Base-by-base conservation (phyloP, 768 basidiomycete genomes). In the Chiua virens region DNA sequence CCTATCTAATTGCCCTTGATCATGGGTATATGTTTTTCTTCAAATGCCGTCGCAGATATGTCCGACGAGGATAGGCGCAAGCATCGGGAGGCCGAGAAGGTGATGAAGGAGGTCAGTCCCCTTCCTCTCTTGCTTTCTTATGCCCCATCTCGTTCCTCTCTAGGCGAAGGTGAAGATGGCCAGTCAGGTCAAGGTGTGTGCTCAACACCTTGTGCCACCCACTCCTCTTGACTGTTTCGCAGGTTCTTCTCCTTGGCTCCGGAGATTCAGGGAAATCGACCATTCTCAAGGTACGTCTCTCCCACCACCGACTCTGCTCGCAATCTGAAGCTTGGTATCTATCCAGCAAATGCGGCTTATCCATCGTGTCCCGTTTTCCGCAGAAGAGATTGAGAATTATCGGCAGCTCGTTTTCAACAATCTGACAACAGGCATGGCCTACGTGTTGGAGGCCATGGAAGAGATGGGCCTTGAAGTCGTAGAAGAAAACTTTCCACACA, bases 201-300 rank as follows among this genome's bases (percentile, higher is more conserved):
- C 59, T 39, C 2, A n/a, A 23, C 15, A 7, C 21, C n/a, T 11
- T 4, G 28, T 20, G 37, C 25, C 18, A 42, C 22, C 30, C 21
- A 3, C 23, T 23, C 13, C 7, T 17, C 21, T 21, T 23, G 14
- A 27, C 35, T 3, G n/a, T 32, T 22, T 13, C 23, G 21, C 20
- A 94, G 87, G 86, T 97, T 15, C 76, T 98, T 44, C 77, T 98
- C 22, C 78, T 98, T 35, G 94, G 94, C 38, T 94, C 94, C 38
- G 94, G 94, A 25, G 94, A 96, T 66, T 90, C 87, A 28, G 94
- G 94, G 21, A 98, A 97, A 71, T 91, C 89, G 7, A 97, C 94
- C 9, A 79, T 97, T 62, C 79, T 94, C 68, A 94, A 93, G 77
- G 87, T 87, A 66, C 30, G 43, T 52, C 25, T 18, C 21, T n/a